These are phyloP conservation scores for Xylariaceae sp. DNA, from an alignment of 2,329 filamentous ascomycete genomes.

Conservation along the genomic window DNA sequence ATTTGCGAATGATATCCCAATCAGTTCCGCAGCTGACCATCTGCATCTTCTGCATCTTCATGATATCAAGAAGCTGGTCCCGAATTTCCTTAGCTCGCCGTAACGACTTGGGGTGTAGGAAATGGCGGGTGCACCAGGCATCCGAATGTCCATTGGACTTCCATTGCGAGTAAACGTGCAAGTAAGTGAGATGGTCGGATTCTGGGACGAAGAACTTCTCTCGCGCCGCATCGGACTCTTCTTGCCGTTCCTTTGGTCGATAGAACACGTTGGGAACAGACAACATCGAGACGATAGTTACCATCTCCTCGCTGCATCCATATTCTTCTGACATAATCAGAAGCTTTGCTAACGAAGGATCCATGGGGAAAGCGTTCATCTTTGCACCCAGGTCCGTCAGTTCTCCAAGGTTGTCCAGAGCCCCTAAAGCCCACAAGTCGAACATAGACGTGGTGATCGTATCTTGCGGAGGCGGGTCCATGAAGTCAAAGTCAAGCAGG, in stretches of 20 bases:
- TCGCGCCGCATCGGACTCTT: slow-evolving; percentile 89
- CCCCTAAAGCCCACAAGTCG: slow-evolving; percentile 93
- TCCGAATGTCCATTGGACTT: slow-evolving; percentile 84
- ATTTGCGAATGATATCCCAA: slow-evolving; percentile 92
- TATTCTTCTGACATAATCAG: slow-evolving; percentile 88
- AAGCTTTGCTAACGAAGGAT: slow-evolving; percentile 89
- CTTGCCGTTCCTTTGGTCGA: slow-evolving; percentile 89
- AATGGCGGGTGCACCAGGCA: slow-evolving; percentile 88
- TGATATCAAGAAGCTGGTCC: slow-evolving; percentile 89
- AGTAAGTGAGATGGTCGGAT: slow-evolving; percentile 89
- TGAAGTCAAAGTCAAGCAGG: slow-evolving; percentile 94
- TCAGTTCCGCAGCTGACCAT: slow-evolving; percentile 88
- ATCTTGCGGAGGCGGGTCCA: slow-evolving; percentile 97
- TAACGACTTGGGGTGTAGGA: slow-evolving; percentile 90
- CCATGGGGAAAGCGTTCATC: slow-evolving; percentile 99
- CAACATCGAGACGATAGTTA: slow-evolving; percentile 97
- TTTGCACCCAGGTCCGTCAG: slow-evolving; percentile 79
- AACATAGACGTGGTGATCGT: slow-evolving; percentile 96
- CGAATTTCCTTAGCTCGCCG: slow-evolving; percentile 89
- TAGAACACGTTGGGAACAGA: slow-evolving; percentile 97
- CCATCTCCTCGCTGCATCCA: slow-evolving; percentile 93
- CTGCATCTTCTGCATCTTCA: slow-evolving; percentile 86
- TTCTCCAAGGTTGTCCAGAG: slow-evolving; percentile 88
- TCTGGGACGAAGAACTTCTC: slow-evolving; percentile 99
- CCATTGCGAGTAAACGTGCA: slow-evolving; percentile 96